phyloP scores from a whole-genome alignment of 345 rosid species.

The Populus deltoides region DNA sequence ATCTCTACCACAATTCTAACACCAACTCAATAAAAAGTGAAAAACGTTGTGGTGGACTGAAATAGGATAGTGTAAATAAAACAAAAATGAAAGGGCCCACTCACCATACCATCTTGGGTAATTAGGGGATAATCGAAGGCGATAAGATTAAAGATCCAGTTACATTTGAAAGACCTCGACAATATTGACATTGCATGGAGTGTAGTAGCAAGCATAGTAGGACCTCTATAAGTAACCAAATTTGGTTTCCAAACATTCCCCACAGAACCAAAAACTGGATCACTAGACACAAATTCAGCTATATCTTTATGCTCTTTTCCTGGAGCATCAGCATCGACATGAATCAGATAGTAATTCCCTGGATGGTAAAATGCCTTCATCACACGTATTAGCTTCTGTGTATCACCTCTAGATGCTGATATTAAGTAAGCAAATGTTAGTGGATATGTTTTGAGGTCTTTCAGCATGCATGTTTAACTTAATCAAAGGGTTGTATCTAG shows the following conservation, averaged over 20 bases:
- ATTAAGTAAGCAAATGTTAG: slow-evolving; percentile 73
- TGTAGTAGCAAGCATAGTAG: slow-evolving; percentile 86
- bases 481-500: slow-evolving; percentile 38
- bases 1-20: too few relatives aligned
- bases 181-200: slow-evolving; percentile 82
- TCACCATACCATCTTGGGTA: slow-evolving; percentile 99
- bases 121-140: slow-evolving; percentile 90
- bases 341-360: slow-evolving; percentile 71
- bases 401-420: slow-evolving; percentile 79
- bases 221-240: slow-evolving; percentile 86
- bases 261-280: slow-evolving; percentile 46
- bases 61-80: not conserved
- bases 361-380: slow-evolving; percentile 76
- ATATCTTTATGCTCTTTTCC: slow-evolving; percentile 54
- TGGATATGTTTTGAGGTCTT: slow-evolving; percentile 46
- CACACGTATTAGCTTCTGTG: slow-evolving; percentile 50
- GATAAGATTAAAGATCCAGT: slow-evolving; percentile 97
- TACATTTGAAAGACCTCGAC: slow-evolving; percentile 74
- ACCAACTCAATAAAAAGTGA: too few relatives aligned
- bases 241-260: slow-evolving; percentile 88
- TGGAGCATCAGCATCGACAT: slow-evolving; percentile 64
- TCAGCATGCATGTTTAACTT: slow-evolving; percentile 30
- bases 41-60: too few relatives aligned
- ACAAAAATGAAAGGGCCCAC: slow-evolving; percentile 40
- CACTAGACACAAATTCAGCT: slow-evolving; percentile 48